Base-by-base conservation (phyloP, 2,329 filamentous ascomycete genomes). In the Metarhizium guizhouense region DNA sequence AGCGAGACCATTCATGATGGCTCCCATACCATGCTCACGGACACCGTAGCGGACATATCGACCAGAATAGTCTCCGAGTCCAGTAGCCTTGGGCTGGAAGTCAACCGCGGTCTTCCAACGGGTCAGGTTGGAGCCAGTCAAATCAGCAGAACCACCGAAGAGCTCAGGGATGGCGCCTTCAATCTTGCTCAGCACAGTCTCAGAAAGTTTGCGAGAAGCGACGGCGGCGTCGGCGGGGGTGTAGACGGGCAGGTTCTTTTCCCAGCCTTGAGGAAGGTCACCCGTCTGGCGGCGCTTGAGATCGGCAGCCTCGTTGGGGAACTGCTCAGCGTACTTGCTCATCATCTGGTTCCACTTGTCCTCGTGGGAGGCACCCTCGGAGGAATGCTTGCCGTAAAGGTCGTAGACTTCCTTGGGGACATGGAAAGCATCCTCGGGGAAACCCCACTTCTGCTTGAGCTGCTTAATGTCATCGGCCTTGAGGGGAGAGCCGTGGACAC, bases 71-170 rank as follows among this genome's bases (percentile, higher is more conserved):
- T 93, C 85, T 70, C 94, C 94, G 66, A 99, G 88, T 61, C 88
- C 87, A 61, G 84, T 86, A 67, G 83, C 80, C 58, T 90, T 89
- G 61, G 92, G 90, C 81, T 99, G 94, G 86, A 99, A 97, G 81
- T 99, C 94, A 63, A 93, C 84, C 56, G 94, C 93, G 55, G 85
- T 83, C 88, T 97, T 99, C 91, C 92, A 96, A 72, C 92, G 86
- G 65, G 94, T 99, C 80, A 97, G 87, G 84, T 99, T 99, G 72
- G 94, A 97, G 70, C 90, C 90, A 72, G 94, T 99, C 81, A 99
- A 76, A 82, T 99, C 94, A 66, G 94, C 94, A 62, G 94, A 99
- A 67, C 94, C 94, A 72, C 93, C 95, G 59, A 99, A 75, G 57
- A 99, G 86, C 76, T 97, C 94, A 63, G 94, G 94, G 55, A 99